Conservation (phyloP, 169 alveolate species). For the Eimeria sp. region DNA sequence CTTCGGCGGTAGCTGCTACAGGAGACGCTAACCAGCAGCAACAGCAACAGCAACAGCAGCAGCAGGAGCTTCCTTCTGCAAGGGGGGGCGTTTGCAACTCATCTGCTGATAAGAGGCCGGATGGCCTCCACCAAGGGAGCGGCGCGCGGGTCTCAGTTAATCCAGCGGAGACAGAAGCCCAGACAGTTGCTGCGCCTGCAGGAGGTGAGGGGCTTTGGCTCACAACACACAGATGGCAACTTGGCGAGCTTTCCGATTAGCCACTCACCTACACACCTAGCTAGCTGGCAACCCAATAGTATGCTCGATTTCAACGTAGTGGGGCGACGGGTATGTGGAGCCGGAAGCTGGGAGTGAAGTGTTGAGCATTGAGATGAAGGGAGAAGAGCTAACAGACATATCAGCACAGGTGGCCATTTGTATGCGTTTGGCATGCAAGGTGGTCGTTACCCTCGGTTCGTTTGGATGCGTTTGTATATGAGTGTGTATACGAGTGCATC, state of each 20-base stretch:
- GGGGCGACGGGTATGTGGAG: neutral
- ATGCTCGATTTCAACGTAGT: neutral
- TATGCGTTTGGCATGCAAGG: neutral
- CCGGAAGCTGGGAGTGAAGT: neutral
- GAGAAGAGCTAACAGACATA: neutral
- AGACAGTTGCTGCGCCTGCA: conserved; percentile 11
- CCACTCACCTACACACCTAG: neutral
- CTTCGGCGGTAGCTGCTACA: neutral
- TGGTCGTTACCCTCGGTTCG: too few relatives aligned
- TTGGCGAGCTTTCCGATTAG: neutral
- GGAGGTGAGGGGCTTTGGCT: conserved; percentile 22
- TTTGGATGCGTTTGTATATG: too few relatives aligned
- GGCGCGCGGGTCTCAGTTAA: conserved; percentile 16
- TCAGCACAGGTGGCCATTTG: neutral
- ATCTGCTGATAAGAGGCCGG: conserved; percentile 8
- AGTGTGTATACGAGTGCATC: too few relatives aligned
- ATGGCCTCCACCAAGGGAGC: conserved; percentile 27
- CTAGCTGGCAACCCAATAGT: neutral
- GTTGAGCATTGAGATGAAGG: neutral
- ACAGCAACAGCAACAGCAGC: conserved; percentile 35
- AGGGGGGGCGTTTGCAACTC: neutral
- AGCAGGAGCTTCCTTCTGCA: conserved; percentile 20
- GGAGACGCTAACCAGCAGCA: conserved; percentile 47
- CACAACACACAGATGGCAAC: neutral
- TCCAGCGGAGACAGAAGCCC: conserved; percentile 21